phyloP scores from a whole-genome alignment of 768 basidiomycete species.

The Dioszegia hungarica region DNA sequence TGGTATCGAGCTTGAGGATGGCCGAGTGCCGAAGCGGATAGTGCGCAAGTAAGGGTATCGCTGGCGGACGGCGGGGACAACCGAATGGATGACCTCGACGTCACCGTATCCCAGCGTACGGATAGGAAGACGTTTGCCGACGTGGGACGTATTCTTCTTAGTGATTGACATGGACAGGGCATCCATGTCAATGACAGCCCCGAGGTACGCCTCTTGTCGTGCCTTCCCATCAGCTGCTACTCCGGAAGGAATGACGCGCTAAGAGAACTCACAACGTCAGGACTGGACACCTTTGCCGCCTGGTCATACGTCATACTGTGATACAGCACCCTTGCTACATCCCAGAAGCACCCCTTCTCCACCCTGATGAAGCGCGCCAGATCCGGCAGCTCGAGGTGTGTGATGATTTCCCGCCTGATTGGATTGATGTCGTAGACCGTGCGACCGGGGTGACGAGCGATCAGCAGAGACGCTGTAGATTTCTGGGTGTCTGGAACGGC shows the following conservation, averaged over 20 bases:
- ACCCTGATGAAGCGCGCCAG: not conserved
- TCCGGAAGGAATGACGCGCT: too few species aligned
- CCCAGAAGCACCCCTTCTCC: not conserved
- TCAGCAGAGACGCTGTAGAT: too few species aligned
- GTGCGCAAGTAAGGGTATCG: not conserved
- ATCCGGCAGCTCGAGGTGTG: not conserved
- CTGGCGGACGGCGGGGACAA: not conserved
- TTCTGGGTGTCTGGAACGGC: too few species aligned
- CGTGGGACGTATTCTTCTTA: too few species aligned
- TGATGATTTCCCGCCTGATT: not conserved
- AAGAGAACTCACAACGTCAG: not conserved
- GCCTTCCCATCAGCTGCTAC: too few species aligned
- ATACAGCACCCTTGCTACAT: not conserved
- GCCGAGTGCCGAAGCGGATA: not conserved
- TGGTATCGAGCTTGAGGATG: too few species aligned
- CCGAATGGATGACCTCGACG: not conserved
- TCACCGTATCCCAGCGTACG: not conserved
- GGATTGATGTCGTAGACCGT: not conserved
- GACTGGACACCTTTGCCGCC: not conserved
- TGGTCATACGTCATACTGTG: not conserved
- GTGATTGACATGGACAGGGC: too few species aligned
- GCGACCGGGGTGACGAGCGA: too few species aligned
- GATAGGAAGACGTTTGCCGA: too few species aligned
- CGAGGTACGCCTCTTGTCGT: too few species aligned
- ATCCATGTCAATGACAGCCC: too few species aligned